Conservation (phyloP, 2,329 filamentous ascomycete genomes). For the Cladosporium sp. region DNA sequence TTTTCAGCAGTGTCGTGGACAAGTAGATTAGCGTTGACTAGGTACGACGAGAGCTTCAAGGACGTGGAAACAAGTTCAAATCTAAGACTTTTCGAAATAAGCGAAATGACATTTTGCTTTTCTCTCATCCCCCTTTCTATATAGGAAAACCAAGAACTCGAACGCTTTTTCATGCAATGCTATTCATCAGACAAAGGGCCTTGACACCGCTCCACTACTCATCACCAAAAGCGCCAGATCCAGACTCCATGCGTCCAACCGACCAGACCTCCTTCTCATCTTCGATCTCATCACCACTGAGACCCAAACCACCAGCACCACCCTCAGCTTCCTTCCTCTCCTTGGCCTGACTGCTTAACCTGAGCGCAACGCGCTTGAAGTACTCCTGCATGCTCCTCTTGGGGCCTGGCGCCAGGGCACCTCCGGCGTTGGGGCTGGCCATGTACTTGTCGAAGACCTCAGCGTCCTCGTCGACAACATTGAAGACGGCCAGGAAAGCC, state of each 20-base stretch:
- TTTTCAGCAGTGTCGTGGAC: too few species aligned
- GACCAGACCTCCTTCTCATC: conserved; percentile 96
- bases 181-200: background rate
- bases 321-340: conserved; percentile 91
- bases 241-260: conserved; percentile 82
- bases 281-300: conserved; percentile 87
- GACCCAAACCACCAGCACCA: conserved; percentile 75
- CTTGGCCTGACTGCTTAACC: conserved; percentile 78
- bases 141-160: background rate
- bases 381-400: conserved; percentile 95
- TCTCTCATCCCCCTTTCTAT: background rate
- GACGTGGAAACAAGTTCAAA: too few species aligned
- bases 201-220: background rate
- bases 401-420: conserved; percentile 63
- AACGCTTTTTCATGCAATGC: background rate
- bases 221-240: conserved; percentile 42
- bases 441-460: conserved; percentile 91
- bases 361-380: conserved; percentile 86
- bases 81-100: too few species aligned
- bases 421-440: conserved; percentile 55
- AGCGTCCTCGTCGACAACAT: conserved; percentile 79
- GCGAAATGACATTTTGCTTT: background rate
- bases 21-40: too few species aligned
- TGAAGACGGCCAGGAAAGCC: conserved; percentile 86
- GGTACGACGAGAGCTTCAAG: too few species aligned